Base-by-base conservation (phyloP, 192 early-diverging fungal species). In the Neocallimastix lanati region DNA sequence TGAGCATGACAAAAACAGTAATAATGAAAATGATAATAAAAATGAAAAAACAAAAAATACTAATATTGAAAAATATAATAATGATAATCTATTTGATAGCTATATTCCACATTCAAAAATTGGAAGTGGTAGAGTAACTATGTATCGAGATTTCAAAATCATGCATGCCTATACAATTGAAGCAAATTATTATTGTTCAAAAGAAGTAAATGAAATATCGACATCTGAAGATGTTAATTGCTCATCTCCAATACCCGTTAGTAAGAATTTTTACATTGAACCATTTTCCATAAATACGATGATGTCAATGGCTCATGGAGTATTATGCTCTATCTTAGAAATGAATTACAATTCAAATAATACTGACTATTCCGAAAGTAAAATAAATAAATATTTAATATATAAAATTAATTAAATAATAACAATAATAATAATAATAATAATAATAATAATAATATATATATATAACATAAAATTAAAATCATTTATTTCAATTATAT, bases 151-250 rank as follows among this genome's bases (percentile, higher is more conserved):
- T 15, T 76, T 79, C 14, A 76, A 77, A n/a, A 29, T 29, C 18
- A 28, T n/a, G 11, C 82, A 82, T 28, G 80, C 80, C n/a, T 82
- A 82, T 78, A 82, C 82, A 12, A 81, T 78, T 77, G 82, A 83
- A 78, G 81, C 80, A 37, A 83, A 83, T 40, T 83, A 83, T 77
- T 80, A 79, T 67, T 76, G 82, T 50, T 78, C 38, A 16, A 83
- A 83, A 37, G 28, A 30, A 28, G 28, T 21, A 21, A 14, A 50
- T 50, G 40, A 50, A 50, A 50, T 50, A 21, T 21, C 40, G 3
- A 3, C 40, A 4, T 50, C 40, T 13, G 40, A 50, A 21, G 40
- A 50, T 21, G 40, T 21, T 1, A 50, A 21, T 50, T 50, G 40
- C 6, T 50, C 40, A 2, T 50, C 40, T 3, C 40, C 40, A 50